These are phyloP conservation scores for Combretum micranthum DNA, from an alignment of 345 rosid species.

Conservation along the genomic window DNA sequence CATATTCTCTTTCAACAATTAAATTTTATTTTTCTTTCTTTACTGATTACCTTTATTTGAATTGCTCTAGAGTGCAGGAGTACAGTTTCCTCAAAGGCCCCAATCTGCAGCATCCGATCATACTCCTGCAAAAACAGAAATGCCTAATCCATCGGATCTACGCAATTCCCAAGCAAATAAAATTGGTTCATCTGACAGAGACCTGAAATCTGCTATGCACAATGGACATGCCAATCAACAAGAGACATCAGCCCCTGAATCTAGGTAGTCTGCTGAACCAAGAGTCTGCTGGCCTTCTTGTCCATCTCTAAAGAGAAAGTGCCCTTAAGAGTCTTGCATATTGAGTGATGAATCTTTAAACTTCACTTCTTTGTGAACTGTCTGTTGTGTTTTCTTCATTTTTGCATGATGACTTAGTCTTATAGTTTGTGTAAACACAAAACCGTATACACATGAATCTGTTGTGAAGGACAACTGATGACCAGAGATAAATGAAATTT, in stretches of 20 bases:
- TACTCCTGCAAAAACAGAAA: slow-evolving; percentile 25
- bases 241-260: slow-evolving; percentile 51
- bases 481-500: too few species aligned
- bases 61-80: slow-evolving; percentile 66
- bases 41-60: background rate
- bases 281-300: background rate
- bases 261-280: slow-evolving; percentile 43
- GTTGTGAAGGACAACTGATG: too few species aligned
- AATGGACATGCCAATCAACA: slow-evolving; percentile 35
- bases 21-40: background rate
- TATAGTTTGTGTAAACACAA: too few species aligned
- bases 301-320: background rate
- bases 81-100: slow-evolving; percentile 68
- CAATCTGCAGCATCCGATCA: slow-evolving; percentile 14
- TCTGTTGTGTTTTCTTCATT: too few species aligned
- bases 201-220: slow-evolving; percentile 46
- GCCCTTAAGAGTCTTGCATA: too few species aligned
- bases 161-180: slow-evolving; percentile 33
- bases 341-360: too few species aligned
- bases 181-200: slow-evolving; percentile 43
- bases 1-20: background rate
- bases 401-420: too few species aligned
- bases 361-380: too few species aligned
- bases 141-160: slow-evolving; percentile 10
- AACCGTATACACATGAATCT: too few species aligned